Percentiles rank a stretch among this genome's conserved stretches.
phyloP scores from a whole-genome alignment of 257 asterid species.

The Rehmannia glutinosa region DNA sequence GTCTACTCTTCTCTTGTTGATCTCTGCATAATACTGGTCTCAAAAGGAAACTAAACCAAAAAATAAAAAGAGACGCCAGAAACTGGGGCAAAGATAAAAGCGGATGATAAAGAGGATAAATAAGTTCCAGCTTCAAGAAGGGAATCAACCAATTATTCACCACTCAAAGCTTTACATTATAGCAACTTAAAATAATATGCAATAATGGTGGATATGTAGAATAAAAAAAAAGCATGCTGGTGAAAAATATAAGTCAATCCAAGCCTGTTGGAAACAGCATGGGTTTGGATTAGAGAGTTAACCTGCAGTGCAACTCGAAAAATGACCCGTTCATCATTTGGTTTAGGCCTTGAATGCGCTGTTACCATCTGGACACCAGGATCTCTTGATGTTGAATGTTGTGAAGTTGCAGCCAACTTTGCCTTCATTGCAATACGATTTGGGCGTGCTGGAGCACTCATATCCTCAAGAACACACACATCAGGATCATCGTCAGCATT shows the following conservation, averaged over 20 bases:
- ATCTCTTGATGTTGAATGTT: conserved; percentile 29
- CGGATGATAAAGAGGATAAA: neutral
- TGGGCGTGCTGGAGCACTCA: conserved; percentile 53
- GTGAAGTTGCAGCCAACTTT: conserved; percentile 30
- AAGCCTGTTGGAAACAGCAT: conserved; percentile 6
- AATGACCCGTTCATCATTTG: conserved; percentile 60
- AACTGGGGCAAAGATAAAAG: neutral
- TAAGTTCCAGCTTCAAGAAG: neutral
- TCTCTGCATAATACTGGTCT: neutral
- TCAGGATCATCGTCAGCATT: conserved; percentile 54
- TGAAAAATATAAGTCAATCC: neutral
- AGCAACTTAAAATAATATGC: neutral
- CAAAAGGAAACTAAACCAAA: neutral
- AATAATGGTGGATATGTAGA: neutral
- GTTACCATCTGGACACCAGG: conserved; percentile 30
- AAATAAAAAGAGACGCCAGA: neutral
- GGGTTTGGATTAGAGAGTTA: conserved; percentile 14
- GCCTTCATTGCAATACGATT: conserved; percentile 30
- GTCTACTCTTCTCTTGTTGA: neutral
- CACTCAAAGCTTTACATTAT: neutral
- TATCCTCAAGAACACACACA: conserved; percentile 68
- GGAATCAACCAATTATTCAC: neutral
- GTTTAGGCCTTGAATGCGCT: conserved; percentile 45
- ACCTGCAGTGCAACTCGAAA: conserved; percentile 83
- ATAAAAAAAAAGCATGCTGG: neutral